Evolutionary conservation across 306 rosid genomes (phyloP), one percentile per base, ranked within the genome.

Genomic region (Quercus cerris): DNA sequence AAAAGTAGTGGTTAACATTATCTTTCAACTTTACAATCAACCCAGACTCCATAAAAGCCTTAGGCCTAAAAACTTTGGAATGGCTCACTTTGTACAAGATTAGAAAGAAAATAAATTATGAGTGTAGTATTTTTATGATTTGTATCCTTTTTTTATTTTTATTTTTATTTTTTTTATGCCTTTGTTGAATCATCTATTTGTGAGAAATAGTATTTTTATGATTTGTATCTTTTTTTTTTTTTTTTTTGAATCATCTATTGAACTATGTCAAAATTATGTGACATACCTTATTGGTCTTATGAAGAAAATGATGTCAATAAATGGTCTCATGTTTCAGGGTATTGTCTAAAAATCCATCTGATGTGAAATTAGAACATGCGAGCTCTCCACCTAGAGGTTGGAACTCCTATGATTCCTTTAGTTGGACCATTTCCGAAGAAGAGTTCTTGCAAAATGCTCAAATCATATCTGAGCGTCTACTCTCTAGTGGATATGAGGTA

Each of bases 321-420:
- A 27, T 77, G 73, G 5, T 68, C 7, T 15, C 49, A 62, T 46
- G 44, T 87, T 88, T 71, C 89, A 93, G 99, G 77, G 92, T 85
- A 33, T 85, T 76, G 66, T 86, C 92, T 22, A 77, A 77, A 76
- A 81, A 73, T 80, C 19, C 64, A 41, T 80, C 86, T 10, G 30
- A 11, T 73, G 77, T 70, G 22, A 28, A 51, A 56, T 54, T 19
- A 44, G 83, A 82, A 66, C 92, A 59, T 79, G 99, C 93, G 2
- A 79, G 80, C 80, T 56, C 87, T 78, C 99, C 99, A 10, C 98
- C 97, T 46, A 91, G 97, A 90, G 99, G 98, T 71, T 95, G 99
- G 99, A 95, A 95, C 83, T 93, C 98, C 25, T 93, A 91, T 68
- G 98, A 95, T 84, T 87, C 98, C n/a, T 95, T 93, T 84, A 79